Conservation (phyloP, 2,329 filamentous ascomycete species). For the Pestalotiopsis fici region DNA sequence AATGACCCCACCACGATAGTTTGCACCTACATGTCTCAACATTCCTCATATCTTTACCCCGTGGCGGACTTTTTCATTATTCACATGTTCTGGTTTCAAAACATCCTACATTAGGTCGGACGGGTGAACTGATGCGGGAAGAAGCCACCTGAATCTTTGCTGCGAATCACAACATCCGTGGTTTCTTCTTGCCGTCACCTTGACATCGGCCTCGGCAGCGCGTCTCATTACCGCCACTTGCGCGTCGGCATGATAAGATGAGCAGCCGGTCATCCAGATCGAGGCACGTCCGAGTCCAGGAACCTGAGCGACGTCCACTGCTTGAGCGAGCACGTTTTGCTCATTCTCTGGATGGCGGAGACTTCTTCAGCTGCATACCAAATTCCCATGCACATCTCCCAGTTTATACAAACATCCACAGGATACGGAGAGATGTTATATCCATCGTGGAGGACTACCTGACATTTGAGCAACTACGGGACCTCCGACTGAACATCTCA, state of each 20-base stretch:
- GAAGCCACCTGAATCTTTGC: not conserved
- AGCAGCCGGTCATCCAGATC: constrained; percentile 6
- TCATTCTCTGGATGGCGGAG: constrained; percentile 37
- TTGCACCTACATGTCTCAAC: not conserved
- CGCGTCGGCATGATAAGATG: constrained; percentile 8
- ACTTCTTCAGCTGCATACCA: constrained; percentile 53
- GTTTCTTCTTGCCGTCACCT: not conserved
- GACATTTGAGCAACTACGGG: constrained; percentile 75
- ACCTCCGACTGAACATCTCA: constrained; percentile 78
- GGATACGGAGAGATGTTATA: constrained; percentile 65
- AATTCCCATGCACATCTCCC: constrained; percentile 65
- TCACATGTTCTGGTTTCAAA: not conserved
- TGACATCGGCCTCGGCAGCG: not conserved
- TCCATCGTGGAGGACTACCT: constrained; percentile 64
- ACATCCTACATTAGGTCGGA: not conserved
- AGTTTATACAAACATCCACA: constrained; percentile 78
- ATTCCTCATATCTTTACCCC: not conserved
- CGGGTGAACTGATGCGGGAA: not conserved
- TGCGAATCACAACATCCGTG: not conserved
- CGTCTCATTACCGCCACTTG: not conserved
- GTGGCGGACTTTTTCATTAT: not conserved
- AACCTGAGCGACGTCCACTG: constrained; percentile 35
- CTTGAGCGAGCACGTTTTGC: constrained; percentile 35
- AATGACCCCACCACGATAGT: not conserved
- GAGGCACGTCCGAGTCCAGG: constrained; percentile 17